phyloP scores from a whole-genome alignment of 2,329 filamentous ascomycete species.

The Mycosphaerella sp. region DNA sequence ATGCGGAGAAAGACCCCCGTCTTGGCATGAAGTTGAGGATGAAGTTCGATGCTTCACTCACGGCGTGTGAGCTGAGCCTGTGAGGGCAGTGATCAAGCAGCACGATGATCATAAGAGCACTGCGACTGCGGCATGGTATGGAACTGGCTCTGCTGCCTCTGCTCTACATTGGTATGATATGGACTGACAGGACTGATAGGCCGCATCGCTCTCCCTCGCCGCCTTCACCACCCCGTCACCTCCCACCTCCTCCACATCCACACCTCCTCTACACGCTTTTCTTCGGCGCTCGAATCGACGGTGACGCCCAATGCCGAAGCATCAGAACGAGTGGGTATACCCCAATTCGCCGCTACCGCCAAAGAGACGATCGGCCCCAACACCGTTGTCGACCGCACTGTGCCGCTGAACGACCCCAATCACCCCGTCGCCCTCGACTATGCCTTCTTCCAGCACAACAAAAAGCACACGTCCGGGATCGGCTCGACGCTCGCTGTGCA shows the following conservation, averaged over 20 bases:
- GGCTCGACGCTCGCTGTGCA: conserved; percentile 41
- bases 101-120: conserved; percentile 41
- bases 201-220: conserved; percentile 34
- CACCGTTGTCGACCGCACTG: conserved; percentile 28
- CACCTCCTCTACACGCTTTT: no score
- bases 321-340: conserved; percentile 4
- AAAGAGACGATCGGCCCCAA: conserved; percentile 1
- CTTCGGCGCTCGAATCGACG: conserved; percentile 24
- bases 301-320: conserved; percentile 4
- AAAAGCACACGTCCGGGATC: conserved; percentile 33
- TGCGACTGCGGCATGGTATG: conserved; percentile 34
- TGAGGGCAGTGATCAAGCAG: background rate
- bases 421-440: conserved; percentile 38
- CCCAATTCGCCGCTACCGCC: conserved; percentile 8
- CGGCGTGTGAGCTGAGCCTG: background rate
- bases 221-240: conserved; percentile 9
- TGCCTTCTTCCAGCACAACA: conserved; percentile 38
- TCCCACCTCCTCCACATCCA: conserved; percentile 4
- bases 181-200: conserved; percentile 3
- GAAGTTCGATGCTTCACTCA: background rate
- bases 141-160: no score
- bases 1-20: no score
- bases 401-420: conserved; percentile 30
- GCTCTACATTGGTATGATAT: no score
- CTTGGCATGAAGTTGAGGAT: no score